Base-by-base conservation (phyloP, 345 rosid genomes). In the Geranium rotundifolium region DNA sequence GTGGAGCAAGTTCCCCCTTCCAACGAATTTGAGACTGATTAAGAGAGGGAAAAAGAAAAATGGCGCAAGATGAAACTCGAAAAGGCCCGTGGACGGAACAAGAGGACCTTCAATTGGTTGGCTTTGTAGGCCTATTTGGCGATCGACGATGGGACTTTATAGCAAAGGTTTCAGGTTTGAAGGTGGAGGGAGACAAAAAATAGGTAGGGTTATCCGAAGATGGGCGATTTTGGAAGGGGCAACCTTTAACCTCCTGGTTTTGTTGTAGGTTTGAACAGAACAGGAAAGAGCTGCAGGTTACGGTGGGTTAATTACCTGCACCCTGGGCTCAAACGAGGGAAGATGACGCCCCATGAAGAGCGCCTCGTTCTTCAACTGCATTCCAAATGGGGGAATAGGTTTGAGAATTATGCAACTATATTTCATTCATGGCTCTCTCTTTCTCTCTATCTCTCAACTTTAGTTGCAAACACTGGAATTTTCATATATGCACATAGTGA, bases 131-230 rank as follows among this genome's bases (percentile, higher is more conserved):
- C 79, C 71, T 86, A 56, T 86, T 93, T 64, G 99, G 99, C 49
- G 97, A 93, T 76, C 95, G 99, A 59, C 82, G 97, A 72, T 93
- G 99, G 99, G 97, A 93, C 72, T 93, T 84, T 85, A 81, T 93
- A 64, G 97, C 99, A 0, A 85, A 93, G 79, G 92, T 93, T 75
- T 93, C 99, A 93, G 99, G 99, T 93, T 93, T 93, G 97, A 90
- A 88, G 97, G 97, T 88, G 99, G 99, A 77, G 99, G 99, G 99
- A 85, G 97, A 85, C 80, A 80, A 46, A 63, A 76, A 71, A 61
- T 88, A 88, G 95, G 97, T 88, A 84, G 72, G 91, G 29, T 75
- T 75, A 65, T 75, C 65, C 68, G 79, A 76, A 61, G 81, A 76
- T 79, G 76, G 75, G 71, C 64, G 81, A 79, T 68, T 80, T 62